Evolutionary conservation across 2,329 filamentous ascomycete genomes (phyloP).

Genomic region (Colletotrichum cuscutae): DNA sequence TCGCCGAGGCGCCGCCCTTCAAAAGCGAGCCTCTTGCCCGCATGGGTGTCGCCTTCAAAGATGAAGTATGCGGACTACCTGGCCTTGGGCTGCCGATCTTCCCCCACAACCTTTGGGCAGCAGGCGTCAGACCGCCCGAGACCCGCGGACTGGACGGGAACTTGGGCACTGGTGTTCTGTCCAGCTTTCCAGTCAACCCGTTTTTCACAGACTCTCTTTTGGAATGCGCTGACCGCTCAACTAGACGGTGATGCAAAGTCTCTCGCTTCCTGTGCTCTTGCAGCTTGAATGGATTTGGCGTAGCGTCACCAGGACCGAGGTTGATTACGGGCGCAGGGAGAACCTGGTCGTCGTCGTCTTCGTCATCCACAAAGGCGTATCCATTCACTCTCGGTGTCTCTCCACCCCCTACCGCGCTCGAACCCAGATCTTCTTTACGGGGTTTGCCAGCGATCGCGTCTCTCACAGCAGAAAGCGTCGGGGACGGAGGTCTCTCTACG

Average conservation of each 20-base stretch:
- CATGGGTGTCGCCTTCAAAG: conserved; percentile 50
- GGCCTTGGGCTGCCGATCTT: conserved; percentile 63
- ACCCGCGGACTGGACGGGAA: conserved; percentile 75
- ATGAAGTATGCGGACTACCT: conserved; percentile 45
- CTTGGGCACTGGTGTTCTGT: conserved; percentile 72
- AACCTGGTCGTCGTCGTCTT: conserved; percentile 62
- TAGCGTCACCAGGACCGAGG: conserved; percentile 68
- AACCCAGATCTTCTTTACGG: conserved; percentile 70
- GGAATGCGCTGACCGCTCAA: conserved; percentile 80
- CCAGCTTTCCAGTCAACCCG: conserved; percentile 68
- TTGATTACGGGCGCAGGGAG: conserved; percentile 57
- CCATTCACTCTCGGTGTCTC: conserved; percentile 94
- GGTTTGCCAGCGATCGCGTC: conserved; percentile 84
- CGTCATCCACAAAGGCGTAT: conserved; percentile 93
- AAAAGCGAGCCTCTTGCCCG: conserved; percentile 51
- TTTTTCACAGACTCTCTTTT: conserved; percentile 72
- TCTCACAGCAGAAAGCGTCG: conserved; percentile 84
- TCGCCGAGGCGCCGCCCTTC: conserved; percentile 44
- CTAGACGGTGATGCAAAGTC: conserved; percentile 85
- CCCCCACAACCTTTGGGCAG: conserved; percentile 75
- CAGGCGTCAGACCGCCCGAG: conserved; percentile 73
- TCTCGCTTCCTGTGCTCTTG: conserved; percentile 81
- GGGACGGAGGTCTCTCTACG: conserved; percentile 71
- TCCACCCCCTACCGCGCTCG: conserved; percentile 63
- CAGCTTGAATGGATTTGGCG: conserved; percentile 83